phyloP scores from a whole-genome alignment of 495 filamentous ascomycete genomes.

The Neurospora sp. region DNA sequence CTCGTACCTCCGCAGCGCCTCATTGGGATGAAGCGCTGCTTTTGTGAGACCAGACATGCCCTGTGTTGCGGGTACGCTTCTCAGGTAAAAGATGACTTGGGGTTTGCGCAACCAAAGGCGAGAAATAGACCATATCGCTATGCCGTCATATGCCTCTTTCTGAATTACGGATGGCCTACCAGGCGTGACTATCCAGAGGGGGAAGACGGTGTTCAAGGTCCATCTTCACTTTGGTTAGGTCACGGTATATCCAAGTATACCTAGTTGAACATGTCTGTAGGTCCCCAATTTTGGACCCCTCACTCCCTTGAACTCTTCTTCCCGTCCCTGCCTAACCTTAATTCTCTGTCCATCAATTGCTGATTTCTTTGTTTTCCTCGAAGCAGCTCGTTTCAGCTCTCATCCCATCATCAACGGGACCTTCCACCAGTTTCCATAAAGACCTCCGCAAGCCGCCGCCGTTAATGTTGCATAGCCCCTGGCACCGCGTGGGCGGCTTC shows the following conservation, averaged over 20 bases:
- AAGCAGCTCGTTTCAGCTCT: neutral
- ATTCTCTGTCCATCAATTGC: neutral
- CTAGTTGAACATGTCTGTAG: neutral
- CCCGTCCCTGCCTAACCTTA: neutral
- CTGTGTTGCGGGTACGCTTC: neutral
- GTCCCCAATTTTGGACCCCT: neutral
- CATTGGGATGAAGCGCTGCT: neutral
- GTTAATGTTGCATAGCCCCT: neutral
- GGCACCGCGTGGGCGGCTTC: neutral
- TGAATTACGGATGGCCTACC: neutral
- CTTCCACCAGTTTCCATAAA: neutral
- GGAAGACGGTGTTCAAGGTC: too few species aligned
- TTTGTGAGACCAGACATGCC: neutral
- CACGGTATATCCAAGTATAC: neutral
- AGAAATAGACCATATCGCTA: neutral
- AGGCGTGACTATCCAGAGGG: too few species aligned
- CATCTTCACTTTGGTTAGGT: neutral
- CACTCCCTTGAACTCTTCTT: neutral
- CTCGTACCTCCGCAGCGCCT: neutral
- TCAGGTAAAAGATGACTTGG: neutral
- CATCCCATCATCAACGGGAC: neutral
- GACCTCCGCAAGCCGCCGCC: neutral
- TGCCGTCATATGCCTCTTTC: neutral
- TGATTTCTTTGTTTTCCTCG: neutral
- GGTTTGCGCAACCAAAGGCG: too few species aligned